Conservation (phyloP, 768 basidiomycete genomes). For the Cantharellus cinnabarinus region DNA sequence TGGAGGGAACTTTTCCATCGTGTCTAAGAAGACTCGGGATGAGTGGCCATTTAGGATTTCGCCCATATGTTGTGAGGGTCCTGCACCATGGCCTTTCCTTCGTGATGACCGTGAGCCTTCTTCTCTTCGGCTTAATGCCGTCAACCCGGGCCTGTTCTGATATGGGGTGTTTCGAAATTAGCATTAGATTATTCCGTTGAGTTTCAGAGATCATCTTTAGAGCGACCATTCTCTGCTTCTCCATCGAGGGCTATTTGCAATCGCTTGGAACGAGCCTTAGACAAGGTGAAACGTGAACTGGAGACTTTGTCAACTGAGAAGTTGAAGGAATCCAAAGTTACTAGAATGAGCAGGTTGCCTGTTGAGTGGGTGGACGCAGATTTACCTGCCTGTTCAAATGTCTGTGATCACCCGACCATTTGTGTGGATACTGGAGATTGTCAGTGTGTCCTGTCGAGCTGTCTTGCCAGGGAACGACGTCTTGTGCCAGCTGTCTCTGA, state of each 20-base stretch:
- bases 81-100: constrained; percentile 16
- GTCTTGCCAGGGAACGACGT: constrained; percentile 11
- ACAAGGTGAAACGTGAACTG: constrained; percentile 4
- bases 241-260: constrained; percentile 4
- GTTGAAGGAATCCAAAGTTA: not conserved
- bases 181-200: constrained; percentile 14
- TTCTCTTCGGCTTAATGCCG: not conserved
- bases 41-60: constrained; percentile 15
- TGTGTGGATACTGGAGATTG: constrained; percentile 17
- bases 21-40: not conserved
- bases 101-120: constrained; percentile 13
- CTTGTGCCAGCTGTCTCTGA: constrained; percentile 11
- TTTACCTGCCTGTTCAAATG: constrained; percentile 17
- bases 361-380: constrained; percentile 14
- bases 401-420: constrained; percentile 7
- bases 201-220: constrained; percentile 15
- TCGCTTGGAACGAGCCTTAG: constrained; percentile 1
- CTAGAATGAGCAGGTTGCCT: not conserved
- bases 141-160: not conserved
- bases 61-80: constrained; percentile 15
- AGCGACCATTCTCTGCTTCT: constrained; percentile 7
- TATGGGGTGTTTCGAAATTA: not conserved
- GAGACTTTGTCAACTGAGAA: constrained; percentile 2
- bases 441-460: constrained; percentile 16
- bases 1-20: constrained; percentile 1